Percentiles rank a stretch among this genome's conserved stretches.
Evolutionary conservation across 2,329 filamentous ascomycete genomes (phyloP).

Genomic region (Epicoccum nigrum): DNA sequence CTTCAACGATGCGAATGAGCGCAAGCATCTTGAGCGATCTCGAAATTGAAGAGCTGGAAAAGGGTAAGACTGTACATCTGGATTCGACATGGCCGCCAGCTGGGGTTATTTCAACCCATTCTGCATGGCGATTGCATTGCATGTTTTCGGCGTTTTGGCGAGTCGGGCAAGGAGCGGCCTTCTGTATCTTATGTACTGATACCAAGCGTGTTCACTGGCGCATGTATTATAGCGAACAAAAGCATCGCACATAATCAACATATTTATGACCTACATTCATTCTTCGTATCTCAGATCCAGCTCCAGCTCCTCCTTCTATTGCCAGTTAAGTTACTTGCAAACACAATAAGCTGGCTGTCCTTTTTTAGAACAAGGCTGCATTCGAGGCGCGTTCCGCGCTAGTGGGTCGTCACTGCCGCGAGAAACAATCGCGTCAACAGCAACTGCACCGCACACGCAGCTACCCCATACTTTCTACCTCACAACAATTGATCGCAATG

Average conservation of each 20-base stretch:
- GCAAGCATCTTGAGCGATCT: slow-evolving; percentile 39
- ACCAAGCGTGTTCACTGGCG: slow-evolving; percentile 17
- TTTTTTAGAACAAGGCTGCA: neutral
- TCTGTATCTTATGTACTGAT: slow-evolving; percentile 16
- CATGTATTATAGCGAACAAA: slow-evolving; percentile 18
- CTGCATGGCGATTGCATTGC: slow-evolving; percentile 16
- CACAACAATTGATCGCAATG: slow-evolving; percentile 50
- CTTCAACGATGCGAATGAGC: slow-evolving; percentile 76
- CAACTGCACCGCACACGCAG: slow-evolving; percentile 1
- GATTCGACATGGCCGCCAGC: slow-evolving; percentile 1
- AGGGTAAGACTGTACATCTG: slow-evolving; percentile 6
- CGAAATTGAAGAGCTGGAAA: slow-evolving; percentile 5
- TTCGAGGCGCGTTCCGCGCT: slow-evolving; percentile 4
- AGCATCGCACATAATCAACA: slow-evolving; percentile 6
- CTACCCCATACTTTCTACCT: slow-evolving; percentile 3
- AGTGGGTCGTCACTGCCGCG: slow-evolving; percentile 9
- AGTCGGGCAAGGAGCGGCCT: slow-evolving; percentile 16
- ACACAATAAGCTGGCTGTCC: too few species aligned
- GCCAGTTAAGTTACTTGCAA: too few species aligned
- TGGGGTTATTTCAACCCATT: slow-evolving; percentile 21
- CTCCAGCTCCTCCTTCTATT: too few species aligned
- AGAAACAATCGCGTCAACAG: slow-evolving; percentile 15
- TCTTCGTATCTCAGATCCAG: too few species aligned
- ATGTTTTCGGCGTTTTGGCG: slow-evolving; percentile 17
- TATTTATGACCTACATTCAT: neutral